A percentile compares a stretch with the other conserved stretches of the same genome.
These are phyloP conservation scores for Podosphaera xanthii DNA, from an alignment of 2,329 filamentous ascomycete species.

Conservation along the genomic window DNA sequence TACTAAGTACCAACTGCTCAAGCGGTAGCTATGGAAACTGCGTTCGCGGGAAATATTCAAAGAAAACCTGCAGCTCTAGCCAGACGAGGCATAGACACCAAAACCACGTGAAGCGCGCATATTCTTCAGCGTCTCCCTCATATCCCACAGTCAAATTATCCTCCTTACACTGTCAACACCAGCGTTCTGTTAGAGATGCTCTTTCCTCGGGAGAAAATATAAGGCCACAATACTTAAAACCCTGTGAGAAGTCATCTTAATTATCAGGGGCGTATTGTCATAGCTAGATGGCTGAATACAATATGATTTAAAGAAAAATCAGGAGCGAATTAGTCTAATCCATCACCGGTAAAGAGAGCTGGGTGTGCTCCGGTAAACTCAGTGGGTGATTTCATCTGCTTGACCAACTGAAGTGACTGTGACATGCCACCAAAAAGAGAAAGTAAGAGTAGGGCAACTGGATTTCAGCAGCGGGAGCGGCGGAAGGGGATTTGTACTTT, in stretches of 20 bases:
- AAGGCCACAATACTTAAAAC: not conserved
- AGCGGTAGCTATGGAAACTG: not conserved
- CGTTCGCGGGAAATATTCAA: not conserved
- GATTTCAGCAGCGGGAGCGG: not conserved
- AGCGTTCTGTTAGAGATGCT: too few species aligned
- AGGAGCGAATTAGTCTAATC: not conserved
- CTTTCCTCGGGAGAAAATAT: too few species aligned
- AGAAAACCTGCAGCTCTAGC: too few species aligned
- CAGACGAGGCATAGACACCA: not conserved
- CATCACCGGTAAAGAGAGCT: not conserved
- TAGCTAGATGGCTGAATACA: too few species aligned
- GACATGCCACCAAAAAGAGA: not conserved
- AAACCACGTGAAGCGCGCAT: not conserved
- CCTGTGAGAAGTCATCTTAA: not conserved
- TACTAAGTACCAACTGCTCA: not conserved
- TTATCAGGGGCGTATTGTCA: not conserved
- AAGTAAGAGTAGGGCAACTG: not conserved
- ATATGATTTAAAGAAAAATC: too few species aligned
- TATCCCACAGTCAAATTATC: too few species aligned
- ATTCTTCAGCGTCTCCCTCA: too few species aligned
- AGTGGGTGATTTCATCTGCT: too few species aligned
- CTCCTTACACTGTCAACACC: too few species aligned
- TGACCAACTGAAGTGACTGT: not conserved
- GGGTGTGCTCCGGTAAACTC: not conserved
- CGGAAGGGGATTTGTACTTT: not conserved